Base-by-base conservation (phyloP, 768 basidiomycete species). In the Mycena maculata region DNA sequence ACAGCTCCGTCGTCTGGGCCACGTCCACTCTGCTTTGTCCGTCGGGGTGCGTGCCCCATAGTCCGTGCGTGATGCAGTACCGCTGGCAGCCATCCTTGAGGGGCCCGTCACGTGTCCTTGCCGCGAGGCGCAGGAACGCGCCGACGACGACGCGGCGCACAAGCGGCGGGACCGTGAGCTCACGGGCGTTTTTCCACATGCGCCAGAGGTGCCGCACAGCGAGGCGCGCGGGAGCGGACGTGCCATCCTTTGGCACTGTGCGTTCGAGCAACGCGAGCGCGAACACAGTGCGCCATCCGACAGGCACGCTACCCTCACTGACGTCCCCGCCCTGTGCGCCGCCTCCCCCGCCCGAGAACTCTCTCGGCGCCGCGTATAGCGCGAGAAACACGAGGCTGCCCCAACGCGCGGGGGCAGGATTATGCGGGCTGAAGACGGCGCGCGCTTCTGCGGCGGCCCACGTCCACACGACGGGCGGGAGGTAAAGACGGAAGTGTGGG, bases 81-180 rank as follows among this genome's bases (percentile, higher is more conserved):
- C 71, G 76, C 48, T 71, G 73, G 64, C 83, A 86, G 3, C 70
- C 79, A 7, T 77, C 73, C 36, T 78, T 74, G 13, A 89, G 69
- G 11, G 74, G 65, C 0, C 60, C 71, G 58, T 88, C 85, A 7
- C 66, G 71, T 8, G 82, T 75, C n/a, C 72, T 63, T 18, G 75
- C 80, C 10, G 86, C 80, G 33, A 88, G 71, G 47, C 78, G 83
- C 31, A 89, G 74, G 71, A 89, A 87, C 1, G 84, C 75, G 8
- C 80, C 75, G 6, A 80, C 68, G 38, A 86, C 75, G 10, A 78
- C 77, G 23, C 80, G 81, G n/a, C 79, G 73, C 9, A 85, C 76
- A 3, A 71, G 33, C 62, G 15, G 65, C 38, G 22, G 75, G 73
- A 27, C 63, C 70, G 23, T n/a, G 60, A 57, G 6, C 56, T 49